A percentile compares a stretch with the other conserved stretches of the same genome.
Conservation (phyloP, 2,329 filamentous ascomycete genomes). For the Sporothrix protearum region DNA sequence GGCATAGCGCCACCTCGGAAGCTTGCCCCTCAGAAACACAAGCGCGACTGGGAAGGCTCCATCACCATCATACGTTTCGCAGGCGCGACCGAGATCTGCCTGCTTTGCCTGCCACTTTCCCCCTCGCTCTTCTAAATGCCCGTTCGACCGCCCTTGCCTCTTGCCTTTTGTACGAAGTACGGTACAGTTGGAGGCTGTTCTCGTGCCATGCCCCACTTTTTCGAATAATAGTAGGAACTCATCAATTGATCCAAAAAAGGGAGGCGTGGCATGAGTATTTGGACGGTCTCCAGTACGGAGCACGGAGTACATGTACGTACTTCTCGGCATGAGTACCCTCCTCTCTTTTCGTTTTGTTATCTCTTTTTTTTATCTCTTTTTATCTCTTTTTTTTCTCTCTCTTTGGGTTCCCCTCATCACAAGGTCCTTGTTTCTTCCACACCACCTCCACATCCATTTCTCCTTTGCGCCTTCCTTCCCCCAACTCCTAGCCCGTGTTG, state of each 20-base stretch:
- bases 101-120: background rate
- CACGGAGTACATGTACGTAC: too few species aligned
- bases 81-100: background rate
- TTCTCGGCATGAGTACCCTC: background rate
- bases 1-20: slow-evolving; percentile 18
- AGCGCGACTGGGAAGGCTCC: background rate
- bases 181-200: background rate
- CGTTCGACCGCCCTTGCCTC: slow-evolving; percentile 21
- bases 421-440: background rate
- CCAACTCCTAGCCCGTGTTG: slow-evolving; percentile 4
- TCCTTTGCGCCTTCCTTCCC: slow-evolving; percentile 20
- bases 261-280: too few species aligned
- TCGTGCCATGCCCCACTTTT: too few species aligned
- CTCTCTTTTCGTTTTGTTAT: too few species aligned
- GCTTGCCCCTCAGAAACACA: slow-evolving; percentile 4
- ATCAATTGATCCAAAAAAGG: too few species aligned
- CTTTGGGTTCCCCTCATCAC: slow-evolving; percentile 3
- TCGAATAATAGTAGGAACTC: too few species aligned
- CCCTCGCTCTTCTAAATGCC: background rate
- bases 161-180: too few species aligned
- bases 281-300: background rate
- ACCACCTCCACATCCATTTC: slow-evolving; percentile 13
- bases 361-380: background rate
- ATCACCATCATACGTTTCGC: slow-evolving; percentile 17
- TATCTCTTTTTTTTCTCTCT: background rate